phyloP scores from a whole-genome alignment of 306 rosid genomes.

The Prunus padus region DNA sequence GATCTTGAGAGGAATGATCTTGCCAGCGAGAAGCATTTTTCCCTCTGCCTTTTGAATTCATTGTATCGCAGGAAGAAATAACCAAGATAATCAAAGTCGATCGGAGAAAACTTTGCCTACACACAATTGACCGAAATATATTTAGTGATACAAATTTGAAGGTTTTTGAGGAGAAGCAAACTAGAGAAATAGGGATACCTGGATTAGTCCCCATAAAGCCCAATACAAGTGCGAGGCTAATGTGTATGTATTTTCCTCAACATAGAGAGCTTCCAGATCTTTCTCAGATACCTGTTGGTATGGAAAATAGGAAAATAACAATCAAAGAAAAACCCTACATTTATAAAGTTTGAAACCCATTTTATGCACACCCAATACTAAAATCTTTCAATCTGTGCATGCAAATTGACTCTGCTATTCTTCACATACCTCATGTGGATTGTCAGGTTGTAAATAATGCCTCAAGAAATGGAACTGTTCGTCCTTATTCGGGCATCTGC shows the following conservation, averaged over 20 bases:
- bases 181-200: conserved; percentile 52
- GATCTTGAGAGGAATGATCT: conserved; percentile 47
- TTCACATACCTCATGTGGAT: conserved; percentile 63
- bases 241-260: conserved; percentile 68
- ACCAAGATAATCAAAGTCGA: conserved; percentile 68
- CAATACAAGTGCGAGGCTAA: conserved; percentile 78
- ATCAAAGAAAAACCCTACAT: background rate
- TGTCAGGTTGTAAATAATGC: conserved; percentile 76
- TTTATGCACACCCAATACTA: background rate
- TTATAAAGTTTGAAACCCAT: background rate
- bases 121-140: conserved; percentile 14
- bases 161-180: background rate
- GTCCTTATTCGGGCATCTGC: conserved; percentile 75
- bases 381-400: conserved; percentile 14
- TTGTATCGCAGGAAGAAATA: conserved; percentile 82
- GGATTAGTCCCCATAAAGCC: conserved; percentile 96
- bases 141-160: background rate
- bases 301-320: background rate
- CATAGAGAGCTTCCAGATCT: conserved; percentile 69
- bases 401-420: background rate
- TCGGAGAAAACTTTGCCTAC: conserved; percentile 80
- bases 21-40: conserved; percentile 41
- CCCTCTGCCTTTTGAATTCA: conserved; percentile 71
- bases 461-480: conserved; percentile 83
- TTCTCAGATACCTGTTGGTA: conserved; percentile 52